A percentile compares a stretch with the other conserved stretches of the same genome.
Evolutionary conservation across 1,284 basidiomycete genomes (phyloP).

Genomic region (Pseudozyma pruni): DNA sequence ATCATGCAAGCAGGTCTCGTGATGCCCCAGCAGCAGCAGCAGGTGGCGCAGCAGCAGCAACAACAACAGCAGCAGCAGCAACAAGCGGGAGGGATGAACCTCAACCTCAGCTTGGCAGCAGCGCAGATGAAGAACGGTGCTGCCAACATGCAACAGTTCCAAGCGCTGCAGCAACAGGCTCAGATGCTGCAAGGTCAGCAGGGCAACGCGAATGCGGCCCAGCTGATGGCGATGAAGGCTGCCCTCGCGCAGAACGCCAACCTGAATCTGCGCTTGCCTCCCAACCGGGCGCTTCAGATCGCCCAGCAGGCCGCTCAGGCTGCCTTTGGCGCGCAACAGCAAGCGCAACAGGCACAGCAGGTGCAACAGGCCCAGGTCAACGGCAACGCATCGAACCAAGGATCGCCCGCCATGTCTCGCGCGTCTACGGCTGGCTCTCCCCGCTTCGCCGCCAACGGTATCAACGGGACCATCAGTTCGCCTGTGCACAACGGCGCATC

Average conservation of each 20-base stretch:
- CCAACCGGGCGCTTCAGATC: slow-evolving; percentile 53
- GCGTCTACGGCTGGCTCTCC: slow-evolving; percentile 48
- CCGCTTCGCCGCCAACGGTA: slow-evolving; percentile 41
- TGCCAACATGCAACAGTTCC: slow-evolving; percentile 30
- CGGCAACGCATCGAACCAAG: slow-evolving; percentile 39
- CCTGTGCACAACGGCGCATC: slow-evolving; percentile 33
- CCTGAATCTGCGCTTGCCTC: slow-evolving; percentile 50
- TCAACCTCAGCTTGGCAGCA: slow-evolving; percentile 38
- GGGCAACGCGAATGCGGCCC: slow-evolving; percentile 38
- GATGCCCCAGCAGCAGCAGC: slow-evolving; percentile 27
- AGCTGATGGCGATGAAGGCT: slow-evolving; percentile 59
- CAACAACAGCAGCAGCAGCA: slow-evolving; percentile 17
- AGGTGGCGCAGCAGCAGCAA: slow-evolving; percentile 15
- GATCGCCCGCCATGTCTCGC: slow-evolving; percentile 48
- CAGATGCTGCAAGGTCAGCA: slow-evolving; percentile 39
- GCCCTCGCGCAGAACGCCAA: slow-evolving; percentile 52
- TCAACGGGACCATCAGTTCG: slow-evolving; percentile 32
- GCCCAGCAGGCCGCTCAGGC: slow-evolving; percentile 52
- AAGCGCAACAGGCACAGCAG: slow-evolving; percentile 32
- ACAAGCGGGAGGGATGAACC: slow-evolving; percentile 21
- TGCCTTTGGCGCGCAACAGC: slow-evolving; percentile 37
- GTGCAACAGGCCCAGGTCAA: slow-evolving; percentile 18
- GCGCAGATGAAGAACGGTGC: slow-evolving; percentile 46
- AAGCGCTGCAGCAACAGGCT: slow-evolving; percentile 46
- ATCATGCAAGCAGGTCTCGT: slow-evolving; percentile 48